Base-by-base conservation (phyloP, 306 rosid species). In the Lupinus albus region DNA sequence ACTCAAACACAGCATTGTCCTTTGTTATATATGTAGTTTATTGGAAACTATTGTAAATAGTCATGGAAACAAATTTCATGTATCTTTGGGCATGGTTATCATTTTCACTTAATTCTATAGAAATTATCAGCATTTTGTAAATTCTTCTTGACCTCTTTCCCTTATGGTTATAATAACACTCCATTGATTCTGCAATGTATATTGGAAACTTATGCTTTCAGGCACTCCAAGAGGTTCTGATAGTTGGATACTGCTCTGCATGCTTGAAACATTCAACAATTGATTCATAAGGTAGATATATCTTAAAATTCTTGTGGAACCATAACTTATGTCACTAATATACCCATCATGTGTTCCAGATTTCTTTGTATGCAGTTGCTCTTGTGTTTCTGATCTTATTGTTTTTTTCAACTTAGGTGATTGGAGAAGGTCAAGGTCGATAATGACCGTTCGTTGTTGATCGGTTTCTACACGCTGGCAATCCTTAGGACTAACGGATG, bases 401-500 rank as follows among this genome's bases (percentile, higher is more conserved):
- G 25, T 20, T 20, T 46, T 46, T 83, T 61, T 78, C 50, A 10
- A 68, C 54, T 17, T 61, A 78, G 85, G 83, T 72, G 52, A 69
- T 67, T 52, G 64, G 60, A 62, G 74, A 52, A 76, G 79, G 33
- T 76, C 73, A 56, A 67, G 77, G 52, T 57, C 45, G 53, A 48
- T 83, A 71, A 72, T 75, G 87, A 71, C 53, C 67, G 25, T 77
- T 41, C 53, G 4, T 75, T 54, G 70, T 71, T 81, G 72, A 75
- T 84, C 71, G 69, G 79, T 78, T 72, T 67, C 73, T 30, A 6
- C 82, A 71, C 72, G 48, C 81, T 63, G 78, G 76, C 80, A 67
- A 79, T 59, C 80, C 72, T 64, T 70, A 69, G 81, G 76, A 67
- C 69, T 74, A 50, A 66, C 60, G 78, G 63, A 89, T 89, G 96